Evolutionary conservation across 2,329 filamentous ascomycete species (phyloP).

Genomic region (Chaetomium olivaceum): DNA sequence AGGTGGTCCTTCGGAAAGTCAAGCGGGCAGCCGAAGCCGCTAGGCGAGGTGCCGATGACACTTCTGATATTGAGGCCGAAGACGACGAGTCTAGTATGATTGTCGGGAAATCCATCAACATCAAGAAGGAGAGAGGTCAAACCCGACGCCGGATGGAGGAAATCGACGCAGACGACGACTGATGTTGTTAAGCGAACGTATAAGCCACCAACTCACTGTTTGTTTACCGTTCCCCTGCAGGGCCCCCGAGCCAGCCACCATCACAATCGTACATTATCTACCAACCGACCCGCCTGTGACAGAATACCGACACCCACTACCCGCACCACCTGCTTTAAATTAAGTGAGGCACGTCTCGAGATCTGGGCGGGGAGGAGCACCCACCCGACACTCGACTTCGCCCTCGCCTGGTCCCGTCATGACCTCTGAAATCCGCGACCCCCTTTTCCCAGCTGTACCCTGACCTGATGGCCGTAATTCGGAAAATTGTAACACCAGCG

Average conservation of each 20-base stretch:
- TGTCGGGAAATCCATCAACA: constrained; percentile 26
- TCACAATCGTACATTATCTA: neutral
- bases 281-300: neutral
- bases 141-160: constrained; percentile 20
- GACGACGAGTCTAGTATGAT: constrained; percentile 39
- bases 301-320: neutral
- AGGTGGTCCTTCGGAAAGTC: constrained; percentile 58
- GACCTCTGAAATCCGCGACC: neutral
- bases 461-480: neutral
- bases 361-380: neutral
- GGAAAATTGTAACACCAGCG: neutral
- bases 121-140: constrained; percentile 35
- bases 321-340: neutral
- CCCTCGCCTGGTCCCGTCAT: neutral
- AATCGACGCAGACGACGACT: constrained; percentile 27
- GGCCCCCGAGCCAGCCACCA: neutral
- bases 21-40: constrained; percentile 52
- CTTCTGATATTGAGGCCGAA: constrained; percentile 40
- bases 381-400: neutral
- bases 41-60: constrained; percentile 46
- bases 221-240: neutral
- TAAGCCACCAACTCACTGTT: neutral
- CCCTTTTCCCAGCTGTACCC: neutral
- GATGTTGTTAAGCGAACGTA: constrained; percentile 1
- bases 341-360: neutral